Base-by-base conservation (phyloP, 2,329 filamentous ascomycete genomes). In the Trichoderma atrobrunneum region DNA sequence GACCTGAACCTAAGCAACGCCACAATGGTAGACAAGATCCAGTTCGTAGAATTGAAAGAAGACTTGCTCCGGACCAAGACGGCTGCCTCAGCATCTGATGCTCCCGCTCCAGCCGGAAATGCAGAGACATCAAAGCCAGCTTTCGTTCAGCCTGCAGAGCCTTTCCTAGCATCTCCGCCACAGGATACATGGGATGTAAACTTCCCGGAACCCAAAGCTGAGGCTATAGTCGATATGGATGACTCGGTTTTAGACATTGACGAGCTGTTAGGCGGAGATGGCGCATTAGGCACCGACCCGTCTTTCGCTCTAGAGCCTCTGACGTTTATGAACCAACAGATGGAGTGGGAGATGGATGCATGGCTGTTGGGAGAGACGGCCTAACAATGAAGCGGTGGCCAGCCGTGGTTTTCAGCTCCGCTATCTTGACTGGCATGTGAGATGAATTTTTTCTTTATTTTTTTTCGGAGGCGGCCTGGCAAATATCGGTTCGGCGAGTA, bases 301-400 rank as follows among this genome's bases (percentile, higher is more conserved):
- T 51, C 66, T 36, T 34, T 62, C 16, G 57, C 57, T 36, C 21
- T 70, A 14, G 66, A 70, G 28, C 24, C 66, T 16, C 3, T 61
- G 39, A 43, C 39, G 11, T 24, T 61, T 11, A 54, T 70, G 66
- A 70, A 62, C 28, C 66, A 70, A 54, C 39, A 43, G 24, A 70
- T 70, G 66, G 66, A 70, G 36, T 70, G 66, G 66, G 66, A 70
- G 28, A 62, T 70, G 66, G 66, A 70, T 28, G 66, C 66, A 8
- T 70, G 66, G 66, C 26, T 70, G 57, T 26, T 70, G n/a, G 54
- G 66, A 28, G 66, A 48, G 26, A 18, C 36, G 16, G 36, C 56
- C 34, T 70, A 62, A 28, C 11, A 21, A 7, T 36, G 14, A 36
- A 34, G 10, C 36, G 14, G 39, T 26, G 28, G 28, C 43, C 18